phyloP scores from a whole-genome alignment of 2,329 filamentous ascomycete genomes.

The Coleophoma crateriformis region DNA sequence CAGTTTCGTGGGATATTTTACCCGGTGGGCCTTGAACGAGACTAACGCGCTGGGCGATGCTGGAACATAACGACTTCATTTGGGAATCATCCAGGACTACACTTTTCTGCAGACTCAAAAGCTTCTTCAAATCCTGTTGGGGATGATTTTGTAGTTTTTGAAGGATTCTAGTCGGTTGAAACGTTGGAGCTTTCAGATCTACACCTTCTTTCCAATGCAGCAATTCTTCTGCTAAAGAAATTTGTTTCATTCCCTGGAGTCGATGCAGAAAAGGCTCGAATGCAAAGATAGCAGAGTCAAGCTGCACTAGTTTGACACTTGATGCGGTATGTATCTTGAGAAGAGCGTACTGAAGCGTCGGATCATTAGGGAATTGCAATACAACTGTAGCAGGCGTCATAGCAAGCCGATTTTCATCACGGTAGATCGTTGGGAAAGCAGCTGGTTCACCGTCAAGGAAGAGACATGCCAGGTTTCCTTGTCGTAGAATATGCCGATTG shows the following conservation, averaged over 20 bases:
- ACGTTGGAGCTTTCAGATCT: conserved; percentile 7
- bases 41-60: conserved; percentile 47
- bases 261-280: conserved; percentile 61
- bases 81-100: conserved; percentile 49
- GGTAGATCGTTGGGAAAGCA: conserved; percentile 54
- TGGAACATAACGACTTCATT: conserved; percentile 45
- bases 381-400: conserved; percentile 38
- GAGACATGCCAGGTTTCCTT: conserved; percentile 57
- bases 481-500: conserved; percentile 46
- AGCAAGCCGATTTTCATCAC: conserved; percentile 41
- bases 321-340: conserved; percentile 30
- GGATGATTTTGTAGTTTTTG: conserved; percentile 13
- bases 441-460: conserved; percentile 44
- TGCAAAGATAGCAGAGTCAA: conserved; percentile 62
- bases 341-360: conserved; percentile 41
- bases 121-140: conserved; percentile 23
- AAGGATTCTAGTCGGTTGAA: conserved; percentile 18
- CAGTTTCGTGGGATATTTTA: conserved; percentile 7
- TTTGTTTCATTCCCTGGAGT: conserved; percentile 47
- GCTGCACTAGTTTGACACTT: conserved; percentile 45
- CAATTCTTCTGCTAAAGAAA: conserved; percentile 51
- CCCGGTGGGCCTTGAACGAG: conserved; percentile 69
- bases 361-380: conserved; percentile 43
- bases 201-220: conserved; percentile 29
- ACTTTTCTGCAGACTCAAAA: conserved; percentile 23